Evolutionary conservation across 768 basidiomycete species (phyloP).

Genomic region (Calocera cornea): DNA sequence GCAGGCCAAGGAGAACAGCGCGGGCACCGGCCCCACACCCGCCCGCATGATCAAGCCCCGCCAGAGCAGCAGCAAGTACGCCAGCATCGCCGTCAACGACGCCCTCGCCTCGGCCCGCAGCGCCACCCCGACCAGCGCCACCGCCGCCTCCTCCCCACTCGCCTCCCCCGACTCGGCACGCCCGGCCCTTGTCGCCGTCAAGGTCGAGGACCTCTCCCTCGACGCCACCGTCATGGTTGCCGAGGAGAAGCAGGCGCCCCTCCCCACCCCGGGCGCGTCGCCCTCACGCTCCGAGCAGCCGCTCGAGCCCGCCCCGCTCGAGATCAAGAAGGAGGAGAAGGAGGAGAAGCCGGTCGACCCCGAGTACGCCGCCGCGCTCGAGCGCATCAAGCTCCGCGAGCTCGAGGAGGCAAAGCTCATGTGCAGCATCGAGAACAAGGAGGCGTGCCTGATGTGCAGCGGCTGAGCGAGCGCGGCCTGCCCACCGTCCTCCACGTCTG

Average conservation of each 20-base stretch:
- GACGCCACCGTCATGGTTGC: background rate
- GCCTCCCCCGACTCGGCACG: constrained; percentile 7
- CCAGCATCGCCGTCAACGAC: constrained; percentile 9
- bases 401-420: constrained; percentile 65
- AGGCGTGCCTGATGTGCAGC: constrained; percentile 86
- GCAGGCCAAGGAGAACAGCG: constrained; percentile 35
- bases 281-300: constrained; percentile 1
- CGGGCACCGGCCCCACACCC: constrained; percentile 3
- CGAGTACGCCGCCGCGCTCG: constrained; percentile 68
- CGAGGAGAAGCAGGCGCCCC: constrained; percentile 1
- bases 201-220: constrained; percentile 26
- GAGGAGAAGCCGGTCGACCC: constrained; percentile 39
- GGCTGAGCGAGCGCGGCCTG: constrained; percentile 13
- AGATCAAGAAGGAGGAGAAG: constrained; percentile 26
- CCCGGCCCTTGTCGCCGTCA: constrained; percentile 10
- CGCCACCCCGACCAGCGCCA: constrained; percentile 4
- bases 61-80: background rate
- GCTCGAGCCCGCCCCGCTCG: constrained; percentile 17
- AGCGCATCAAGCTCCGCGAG: constrained; percentile 56
- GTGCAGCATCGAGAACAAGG: constrained; percentile 88
- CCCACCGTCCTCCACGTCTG: background rate
- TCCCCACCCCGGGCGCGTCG: constrained; percentile 9
- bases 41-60: background rate
- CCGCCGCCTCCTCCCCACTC: background rate
- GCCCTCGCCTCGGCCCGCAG: constrained; percentile 17